Conservation (phyloP, 164 flowering plant species). For the Macadamia integrifolia region DNA sequence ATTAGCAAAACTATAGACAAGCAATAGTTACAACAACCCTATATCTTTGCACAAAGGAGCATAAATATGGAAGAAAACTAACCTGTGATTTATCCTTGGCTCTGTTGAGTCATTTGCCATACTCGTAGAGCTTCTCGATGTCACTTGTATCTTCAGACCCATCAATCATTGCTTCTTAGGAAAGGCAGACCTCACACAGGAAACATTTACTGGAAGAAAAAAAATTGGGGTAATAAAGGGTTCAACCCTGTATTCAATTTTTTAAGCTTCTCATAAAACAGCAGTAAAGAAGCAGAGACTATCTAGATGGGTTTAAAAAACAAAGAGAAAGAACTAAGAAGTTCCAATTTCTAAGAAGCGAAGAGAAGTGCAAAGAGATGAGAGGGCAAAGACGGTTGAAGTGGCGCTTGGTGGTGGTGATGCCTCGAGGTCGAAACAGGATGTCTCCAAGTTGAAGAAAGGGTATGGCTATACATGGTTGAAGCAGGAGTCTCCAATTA, state of each 20-base stretch:
- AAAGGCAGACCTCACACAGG: background rate
- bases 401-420: too few species aligned
- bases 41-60: conserved; percentile 1
- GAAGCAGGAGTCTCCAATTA: too few species aligned
- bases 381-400: too few species aligned
- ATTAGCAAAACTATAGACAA: background rate
- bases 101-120: conserved; percentile 81
- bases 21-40: background rate
- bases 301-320: too few species aligned
- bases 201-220: background rate
- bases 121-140: conserved; percentile 91
- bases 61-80: background rate
- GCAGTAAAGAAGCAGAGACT: background rate
- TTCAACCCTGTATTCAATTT: background rate
- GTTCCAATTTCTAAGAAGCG: too few species aligned
- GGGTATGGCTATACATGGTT: too few species aligned
- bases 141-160: conserved; percentile 56
- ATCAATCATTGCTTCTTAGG: conserved; percentile 36
- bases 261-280: background rate
- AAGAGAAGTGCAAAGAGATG: too few species aligned
- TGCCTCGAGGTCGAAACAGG: too few species aligned
- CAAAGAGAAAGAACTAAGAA: too few species aligned
- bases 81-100: conserved; percentile 95
- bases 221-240: background rate
- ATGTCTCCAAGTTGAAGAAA: too few species aligned